Conservation (phyloP, 2,329 filamentous ascomycete species). For the Xylariomycetidae sp. region DNA sequence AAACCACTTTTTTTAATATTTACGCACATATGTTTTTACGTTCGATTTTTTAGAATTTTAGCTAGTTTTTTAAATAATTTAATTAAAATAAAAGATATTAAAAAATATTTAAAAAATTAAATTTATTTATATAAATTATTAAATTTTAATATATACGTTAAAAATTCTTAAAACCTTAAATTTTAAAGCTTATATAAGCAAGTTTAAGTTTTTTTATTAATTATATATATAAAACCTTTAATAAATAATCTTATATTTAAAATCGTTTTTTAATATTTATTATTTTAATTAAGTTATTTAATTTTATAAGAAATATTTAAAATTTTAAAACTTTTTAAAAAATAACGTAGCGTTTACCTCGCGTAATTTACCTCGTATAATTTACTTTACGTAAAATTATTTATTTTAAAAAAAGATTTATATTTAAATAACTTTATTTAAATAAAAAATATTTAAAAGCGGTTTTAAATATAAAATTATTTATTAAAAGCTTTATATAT, state of each 20-base stretch:
- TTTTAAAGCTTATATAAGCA: neutral
- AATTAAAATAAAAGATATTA: neutral
- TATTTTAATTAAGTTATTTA: constrained; percentile 1
- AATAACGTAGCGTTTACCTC: too few species aligned
- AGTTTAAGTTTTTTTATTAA: neutral
- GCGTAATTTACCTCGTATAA: too few species aligned
- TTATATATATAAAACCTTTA: neutral
- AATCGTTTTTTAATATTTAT: neutral
- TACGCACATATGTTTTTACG: too few species aligned
- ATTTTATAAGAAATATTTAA: neutral
- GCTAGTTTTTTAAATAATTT: too few species aligned
- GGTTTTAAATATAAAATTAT: neutral
- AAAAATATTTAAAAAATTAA: constrained; percentile 3
- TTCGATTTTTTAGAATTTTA: neutral
- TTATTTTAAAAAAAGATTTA: constrained; percentile 1
- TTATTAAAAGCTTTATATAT: neutral
- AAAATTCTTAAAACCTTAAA: neutral
- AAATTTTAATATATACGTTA: neutral
- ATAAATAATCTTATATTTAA: neutral
- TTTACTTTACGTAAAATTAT: neutral
- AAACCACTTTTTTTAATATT: too few species aligned
- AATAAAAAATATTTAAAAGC: neutral
- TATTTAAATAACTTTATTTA: neutral
- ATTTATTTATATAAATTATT: neutral
- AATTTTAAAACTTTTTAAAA: neutral